These are phyloP conservation scores for Arbutus unedo DNA, from an alignment of 148 eudicot species.

Conservation along the genomic window DNA sequence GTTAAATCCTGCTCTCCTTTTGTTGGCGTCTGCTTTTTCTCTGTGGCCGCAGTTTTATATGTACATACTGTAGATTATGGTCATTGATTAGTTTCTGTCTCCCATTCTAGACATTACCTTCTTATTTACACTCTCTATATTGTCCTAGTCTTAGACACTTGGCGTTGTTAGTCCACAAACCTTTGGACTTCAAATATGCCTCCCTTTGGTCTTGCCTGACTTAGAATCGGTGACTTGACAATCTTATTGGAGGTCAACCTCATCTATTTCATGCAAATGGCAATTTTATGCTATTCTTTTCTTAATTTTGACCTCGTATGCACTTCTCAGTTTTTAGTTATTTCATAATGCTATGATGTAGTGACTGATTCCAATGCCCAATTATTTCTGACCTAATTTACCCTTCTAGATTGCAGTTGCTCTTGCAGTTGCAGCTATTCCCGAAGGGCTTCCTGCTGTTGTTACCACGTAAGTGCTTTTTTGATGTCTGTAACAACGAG, in stretches of 20 bases:
- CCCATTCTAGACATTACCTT: not conserved
- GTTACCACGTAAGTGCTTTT: conserved; percentile 72
- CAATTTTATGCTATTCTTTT: not conserved
- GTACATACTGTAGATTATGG: not conserved
- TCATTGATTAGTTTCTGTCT: not conserved
- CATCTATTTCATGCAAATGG: conserved; percentile 3
- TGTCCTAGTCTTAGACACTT: not conserved
- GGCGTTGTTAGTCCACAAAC: not conserved
- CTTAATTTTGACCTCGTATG: not conserved
- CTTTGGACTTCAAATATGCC: not conserved
- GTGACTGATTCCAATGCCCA: not conserved
- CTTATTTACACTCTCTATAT: not conserved
- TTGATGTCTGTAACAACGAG: not conserved
- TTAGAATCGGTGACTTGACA: not conserved
- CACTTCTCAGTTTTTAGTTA: not conserved
- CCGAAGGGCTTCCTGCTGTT: conserved; percentile 96
- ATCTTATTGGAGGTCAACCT: not conserved
- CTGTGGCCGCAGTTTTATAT: not conserved
- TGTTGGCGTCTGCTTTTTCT: not conserved
- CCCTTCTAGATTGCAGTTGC: conserved; percentile 78
- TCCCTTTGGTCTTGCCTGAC: not conserved
- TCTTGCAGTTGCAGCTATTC: conserved; percentile 95
- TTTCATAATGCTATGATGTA: not conserved
- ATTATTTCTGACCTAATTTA: conserved; percentile 13
- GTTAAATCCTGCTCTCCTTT: not conserved